Evolutionary conservation across 148 eudicot species (phyloP), one percentile per base, ranked within the genome.

Genomic region (Linanthus parryae): DNA sequence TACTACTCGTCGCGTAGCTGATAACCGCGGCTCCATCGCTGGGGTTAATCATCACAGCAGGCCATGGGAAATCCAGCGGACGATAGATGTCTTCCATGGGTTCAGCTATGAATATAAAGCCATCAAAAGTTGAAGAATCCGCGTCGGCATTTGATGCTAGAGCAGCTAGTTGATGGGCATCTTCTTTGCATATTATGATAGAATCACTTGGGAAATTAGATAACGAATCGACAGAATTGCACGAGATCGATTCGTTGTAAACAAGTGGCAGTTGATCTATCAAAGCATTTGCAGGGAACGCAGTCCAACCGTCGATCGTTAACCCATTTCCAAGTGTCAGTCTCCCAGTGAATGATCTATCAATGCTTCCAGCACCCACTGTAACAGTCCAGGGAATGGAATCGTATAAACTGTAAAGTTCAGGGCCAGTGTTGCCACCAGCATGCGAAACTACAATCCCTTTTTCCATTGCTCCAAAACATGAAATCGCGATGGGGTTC

Each of bases 301-400:
- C 23, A 20, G 59, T 48, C 30, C 52, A 26, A 1, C 52, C 33
- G 34, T 48, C 34, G 3, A 47, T n/a, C n/a, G n/a, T n/a, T n/a
- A n/a, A n/a, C 10, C 64, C 60, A 27, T 63, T 63, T 3, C 73
- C 73, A 0, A 69, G 63, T 17, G 56, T 63, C 38, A 69, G 15
- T 1, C 16, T 58, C 14, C 68, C 73, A 1, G 47, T n/a, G 18
- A 43, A 43, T 1, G 26, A 43, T 2, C 26, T 24, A 9, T 43
- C 47, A 2, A 43, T 9, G 16, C 16, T 26, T 2, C 58, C 48
- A 2, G 47, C 58, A 18, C 44, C 58, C 2, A 54, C 58, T 1
- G 58, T 39, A 24, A 41, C 5, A 10, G 35, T 16, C 59, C 48
- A 55, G 0, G 59, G 59, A 11, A 55, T 28, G 9, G 21, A 23